Evolutionary conservation across 2,329 filamentous ascomycete species (phyloP).

Genomic region (Hypoxylon sp.): DNA sequence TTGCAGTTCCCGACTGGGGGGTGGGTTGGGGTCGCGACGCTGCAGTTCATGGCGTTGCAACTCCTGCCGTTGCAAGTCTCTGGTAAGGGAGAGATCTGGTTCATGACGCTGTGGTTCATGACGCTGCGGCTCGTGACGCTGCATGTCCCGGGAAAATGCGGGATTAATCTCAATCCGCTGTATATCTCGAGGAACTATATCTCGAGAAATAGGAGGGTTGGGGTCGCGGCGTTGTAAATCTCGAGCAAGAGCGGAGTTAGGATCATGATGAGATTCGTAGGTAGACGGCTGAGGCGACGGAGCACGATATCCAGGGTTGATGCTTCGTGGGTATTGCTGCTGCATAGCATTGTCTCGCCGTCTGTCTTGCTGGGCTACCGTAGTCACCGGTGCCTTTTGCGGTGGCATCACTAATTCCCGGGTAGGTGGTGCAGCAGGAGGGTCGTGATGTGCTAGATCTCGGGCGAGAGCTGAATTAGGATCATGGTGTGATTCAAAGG

Average conservation of each 20-base stretch:
- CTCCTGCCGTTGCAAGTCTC: slow-evolving; percentile 33
- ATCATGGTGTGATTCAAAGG: slow-evolving; percentile 92
- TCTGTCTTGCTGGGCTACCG: slow-evolving; percentile 44
- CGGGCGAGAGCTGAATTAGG: slow-evolving; percentile 80
- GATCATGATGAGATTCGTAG: slow-evolving; percentile 92
- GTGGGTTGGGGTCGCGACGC: slow-evolving; percentile 20
- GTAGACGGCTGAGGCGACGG: slow-evolving; percentile 96
- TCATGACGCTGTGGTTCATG: slow-evolving; percentile 61
- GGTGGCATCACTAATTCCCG: slow-evolving; percentile 68
- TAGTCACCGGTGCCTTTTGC: slow-evolving; percentile 61
- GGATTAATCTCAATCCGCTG: slow-evolving; percentile 22
- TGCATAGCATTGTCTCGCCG: slow-evolving; percentile 34
- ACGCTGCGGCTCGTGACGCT: slow-evolving; percentile 79
- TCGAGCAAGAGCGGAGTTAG: slow-evolving; percentile 79
- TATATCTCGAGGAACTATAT: slow-evolving; percentile 8
- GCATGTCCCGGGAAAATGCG: slow-evolving; percentile 20
- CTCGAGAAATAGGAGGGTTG: slow-evolving; percentile 26
- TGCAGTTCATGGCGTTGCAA: slow-evolving; percentile 31
- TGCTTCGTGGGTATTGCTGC: slow-evolving; percentile 81
- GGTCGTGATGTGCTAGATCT: slow-evolving; percentile 74
- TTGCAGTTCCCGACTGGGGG: slow-evolving; percentile 10
- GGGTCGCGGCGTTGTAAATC: slow-evolving; percentile 39
- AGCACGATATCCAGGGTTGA: slow-evolving; percentile 93
- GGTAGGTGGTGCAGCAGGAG: slow-evolving; percentile 60
- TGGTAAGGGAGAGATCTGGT: slow-evolving; percentile 27